A percentile compares a stretch with the other conserved stretches of the same genome.
phyloP scores from a whole-genome alignment of 371 early-diverging fungal species.

The Capillidium heterosporum region DNA sequence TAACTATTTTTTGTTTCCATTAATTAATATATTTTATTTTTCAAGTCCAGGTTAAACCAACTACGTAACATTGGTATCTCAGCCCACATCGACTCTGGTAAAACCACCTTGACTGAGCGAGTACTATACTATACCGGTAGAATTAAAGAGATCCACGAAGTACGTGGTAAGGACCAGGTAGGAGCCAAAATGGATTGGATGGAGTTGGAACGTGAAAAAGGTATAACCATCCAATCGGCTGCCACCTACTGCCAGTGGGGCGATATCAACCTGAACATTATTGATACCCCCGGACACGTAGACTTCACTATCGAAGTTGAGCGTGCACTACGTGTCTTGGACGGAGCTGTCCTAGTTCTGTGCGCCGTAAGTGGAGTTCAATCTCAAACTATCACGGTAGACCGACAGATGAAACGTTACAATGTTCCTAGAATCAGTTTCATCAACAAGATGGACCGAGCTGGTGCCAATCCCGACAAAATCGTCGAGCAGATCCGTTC shows the following conservation, averaged over 20 bases:
- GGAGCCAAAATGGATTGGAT: slow-evolving; percentile 98
- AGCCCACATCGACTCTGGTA: slow-evolving; percentile 98
- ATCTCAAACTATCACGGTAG: slow-evolving; percentile 94
- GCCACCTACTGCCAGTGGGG: slow-evolving; percentile 75
- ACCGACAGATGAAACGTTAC: slow-evolving; percentile 84
- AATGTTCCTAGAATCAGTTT: slow-evolving; percentile 72
- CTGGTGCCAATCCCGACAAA: slow-evolving; percentile 79
- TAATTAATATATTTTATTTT: background rate
- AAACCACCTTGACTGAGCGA: slow-evolving; percentile 95
- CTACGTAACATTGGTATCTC: slow-evolving; percentile 94
- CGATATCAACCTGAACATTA: slow-evolving; percentile 68
- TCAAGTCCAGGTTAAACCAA: slow-evolving; percentile 28
- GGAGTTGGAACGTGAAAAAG: slow-evolving; percentile 95
- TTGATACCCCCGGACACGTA: slow-evolving; percentile 85
- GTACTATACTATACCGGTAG: slow-evolving; percentile 90
- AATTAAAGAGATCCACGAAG: slow-evolving; percentile 92
- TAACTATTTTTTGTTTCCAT: background rate
- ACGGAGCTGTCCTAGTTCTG: slow-evolving; percentile 74
- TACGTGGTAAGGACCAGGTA: slow-evolving; percentile 90
- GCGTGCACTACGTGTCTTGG: slow-evolving; percentile 74
- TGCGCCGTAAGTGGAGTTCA: slow-evolving; percentile 77
- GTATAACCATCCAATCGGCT: slow-evolving; percentile 82
- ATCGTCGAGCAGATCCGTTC: slow-evolving; percentile 65
- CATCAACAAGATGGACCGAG: slow-evolving; percentile 83
- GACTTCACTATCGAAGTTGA: slow-evolving; percentile 90